These are phyloP conservation scores for Daucus carota DNA, from an alignment of 129 eudicot genomes.

Conservation along the genomic window DH1_v3.0 NC_030382.2:33105501-33106000, in stretches of 20 bases:
- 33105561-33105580: background rate
- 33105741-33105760: background rate
- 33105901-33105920: no score
- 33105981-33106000: no score
- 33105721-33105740: background rate
- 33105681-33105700: background rate
- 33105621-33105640: background rate
- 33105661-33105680: background rate
- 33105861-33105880: no score
- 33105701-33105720: background rate
- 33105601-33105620: background rate
- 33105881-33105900: no score
- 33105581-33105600: background rate
- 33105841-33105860: no score
- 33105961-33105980: no score
- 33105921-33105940: no score
- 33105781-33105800: background rate
- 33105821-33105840: no score
- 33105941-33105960: no score
- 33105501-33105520: no score
- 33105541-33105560: background rate
- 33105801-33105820: background rate
- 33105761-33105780: background rate
- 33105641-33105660: background rate
- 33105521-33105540: background rate